These are phyloP conservation scores for Boechera stricta DNA, from an alignment of 345 rosid genomes.

Conservation along the genomic window DNA sequence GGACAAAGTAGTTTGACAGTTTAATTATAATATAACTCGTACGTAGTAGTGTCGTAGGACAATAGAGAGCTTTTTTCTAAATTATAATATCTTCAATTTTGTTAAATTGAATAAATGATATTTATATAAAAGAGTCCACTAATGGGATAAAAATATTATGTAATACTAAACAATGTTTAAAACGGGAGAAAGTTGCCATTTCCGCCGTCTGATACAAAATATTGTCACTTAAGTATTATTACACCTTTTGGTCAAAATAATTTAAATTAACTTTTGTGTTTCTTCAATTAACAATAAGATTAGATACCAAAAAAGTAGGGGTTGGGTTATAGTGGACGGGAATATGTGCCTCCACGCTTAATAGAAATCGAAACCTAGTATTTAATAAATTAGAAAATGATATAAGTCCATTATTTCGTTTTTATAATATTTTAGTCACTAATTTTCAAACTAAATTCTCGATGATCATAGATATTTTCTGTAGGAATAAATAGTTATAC, in stretches of 20 bases:
- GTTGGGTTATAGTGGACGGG: slow-evolving; percentile 50
- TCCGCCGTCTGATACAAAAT: slow-evolving; percentile 65
- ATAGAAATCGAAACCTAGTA: slow-evolving; percentile 15
- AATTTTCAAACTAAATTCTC: no score
- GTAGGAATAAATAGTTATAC: no score
- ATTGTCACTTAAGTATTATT: slow-evolving; percentile 40
- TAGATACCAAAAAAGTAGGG: slow-evolving; percentile 20
- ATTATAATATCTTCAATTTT: slow-evolving; percentile 27
- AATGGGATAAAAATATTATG: slow-evolving; percentile 33
- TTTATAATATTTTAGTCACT: background rate
- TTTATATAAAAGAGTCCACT: background rate
- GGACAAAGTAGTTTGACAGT: slow-evolving; percentile 24
- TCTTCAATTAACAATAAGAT: slow-evolving; percentile 9
- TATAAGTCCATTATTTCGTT: background rate
- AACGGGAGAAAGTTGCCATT: slow-evolving; percentile 54
- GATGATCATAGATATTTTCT: no score
- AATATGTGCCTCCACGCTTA: slow-evolving; percentile 34
- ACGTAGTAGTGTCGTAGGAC: slow-evolving; percentile 42
- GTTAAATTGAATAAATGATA: slow-evolving; percentile 6
- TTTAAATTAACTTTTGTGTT: slow-evolving; percentile 25
- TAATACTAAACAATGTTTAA: slow-evolving; percentile 39
- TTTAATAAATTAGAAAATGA: background rate
- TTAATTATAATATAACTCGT: slow-evolving; percentile 21
- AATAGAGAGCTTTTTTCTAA: slow-evolving; percentile 49
- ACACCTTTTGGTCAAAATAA: slow-evolving; percentile 52